Evolutionary conservation across 495 filamentous ascomycete genomes (phyloP).

Genomic region (Penicillium riverlandense): DNA sequence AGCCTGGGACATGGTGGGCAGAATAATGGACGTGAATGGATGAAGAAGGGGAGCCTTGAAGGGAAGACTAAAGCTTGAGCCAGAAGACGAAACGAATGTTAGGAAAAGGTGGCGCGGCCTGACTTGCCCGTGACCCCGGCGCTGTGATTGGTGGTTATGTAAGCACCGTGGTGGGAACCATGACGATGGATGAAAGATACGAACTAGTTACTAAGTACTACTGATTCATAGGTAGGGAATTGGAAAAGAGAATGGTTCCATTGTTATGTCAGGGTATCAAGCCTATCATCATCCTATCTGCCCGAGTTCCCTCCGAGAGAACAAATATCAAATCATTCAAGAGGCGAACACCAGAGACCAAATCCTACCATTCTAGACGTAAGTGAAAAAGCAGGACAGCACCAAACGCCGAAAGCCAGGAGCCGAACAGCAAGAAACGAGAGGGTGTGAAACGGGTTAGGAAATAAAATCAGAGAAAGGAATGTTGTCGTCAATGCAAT

Average conservation of each 20-base stretch:
- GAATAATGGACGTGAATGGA: background rate
- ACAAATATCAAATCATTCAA: slow-evolving; percentile 3
- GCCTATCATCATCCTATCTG: background rate
- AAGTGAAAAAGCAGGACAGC: background rate
- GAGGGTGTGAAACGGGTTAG: background rate
- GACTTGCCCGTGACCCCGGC: background rate
- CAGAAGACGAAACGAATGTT: slow-evolving; percentile 1
- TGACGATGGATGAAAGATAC: too few relatives aligned
- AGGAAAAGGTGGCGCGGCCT: slow-evolving; percentile 24
- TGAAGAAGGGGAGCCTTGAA: slow-evolving; percentile 1
- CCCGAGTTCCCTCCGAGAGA: background rate
- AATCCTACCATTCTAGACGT: slow-evolving; percentile 22
- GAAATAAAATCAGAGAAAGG: background rate
- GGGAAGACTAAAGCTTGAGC: slow-evolving; percentile 6
- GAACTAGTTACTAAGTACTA: too few relatives aligned
- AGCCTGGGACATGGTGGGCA: slow-evolving; percentile 39
- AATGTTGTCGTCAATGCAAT: background rate
- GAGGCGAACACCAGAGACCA: slow-evolving; percentile 2
- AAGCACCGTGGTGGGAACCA: background rate
- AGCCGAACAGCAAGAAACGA: background rate
- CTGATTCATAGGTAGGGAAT: too few relatives aligned
- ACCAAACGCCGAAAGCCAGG: slow-evolving; percentile 8
- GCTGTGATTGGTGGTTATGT: background rate
- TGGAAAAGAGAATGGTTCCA: too few relatives aligned
- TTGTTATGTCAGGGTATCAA: background rate